These are phyloP conservation scores for Pisolithus microcarpus DNA, from an alignment of 768 basidiomycete genomes.

Conservation along the genomic window DNA sequence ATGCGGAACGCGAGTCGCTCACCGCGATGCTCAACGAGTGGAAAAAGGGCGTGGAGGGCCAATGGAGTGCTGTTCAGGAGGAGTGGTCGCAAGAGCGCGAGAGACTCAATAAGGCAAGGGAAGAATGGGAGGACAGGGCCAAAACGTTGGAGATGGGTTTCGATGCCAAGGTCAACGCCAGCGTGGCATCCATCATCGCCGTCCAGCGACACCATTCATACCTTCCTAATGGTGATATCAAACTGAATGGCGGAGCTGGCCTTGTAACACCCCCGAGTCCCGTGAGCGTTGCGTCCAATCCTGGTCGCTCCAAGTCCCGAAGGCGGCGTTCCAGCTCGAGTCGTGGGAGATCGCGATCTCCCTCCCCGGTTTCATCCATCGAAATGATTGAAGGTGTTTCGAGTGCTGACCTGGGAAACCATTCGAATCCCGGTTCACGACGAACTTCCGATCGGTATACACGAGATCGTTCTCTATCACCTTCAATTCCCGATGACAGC, in stretches of 20 bases:
- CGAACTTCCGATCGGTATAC: conserved; percentile 18
- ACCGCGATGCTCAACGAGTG: conserved; percentile 57
- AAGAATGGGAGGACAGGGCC: conserved; percentile 72
- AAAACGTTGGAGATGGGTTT: conserved; percentile 47
- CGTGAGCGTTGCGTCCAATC: conserved; percentile 61
- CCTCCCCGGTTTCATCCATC: conserved; percentile 28
- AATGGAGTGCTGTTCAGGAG: conserved; percentile 70
- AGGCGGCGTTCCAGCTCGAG: conserved; percentile 40
- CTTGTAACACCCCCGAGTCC: conserved; percentile 75
- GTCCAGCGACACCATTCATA: conserved; percentile 34
- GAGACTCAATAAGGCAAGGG: conserved; percentile 60
- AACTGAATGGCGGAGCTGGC: conserved; percentile 34
- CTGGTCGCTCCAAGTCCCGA: conserved; percentile 33
- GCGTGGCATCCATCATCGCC: conserved; percentile 22
- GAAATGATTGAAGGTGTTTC: conserved; percentile 27
- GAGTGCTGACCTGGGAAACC: conserved; percentile 12
- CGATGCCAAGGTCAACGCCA: conserved; percentile 35
- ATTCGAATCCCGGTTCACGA: conserved; percentile 16
- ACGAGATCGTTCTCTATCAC: conserved; percentile 25
- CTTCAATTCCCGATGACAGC: conserved; percentile 20
- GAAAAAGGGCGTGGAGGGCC: conserved; percentile 73
- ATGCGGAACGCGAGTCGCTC: conserved; percentile 41
- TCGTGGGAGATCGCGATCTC: conserved; percentile 31
- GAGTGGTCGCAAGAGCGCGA: conserved; percentile 81
- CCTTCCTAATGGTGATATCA: conserved; percentile 25